Evolutionary conservation across 2,329 filamentous ascomycete species (phyloP), one percentile per base, ranked within the genome.

Genomic region (Pyricularia pennisetigena): DNA sequence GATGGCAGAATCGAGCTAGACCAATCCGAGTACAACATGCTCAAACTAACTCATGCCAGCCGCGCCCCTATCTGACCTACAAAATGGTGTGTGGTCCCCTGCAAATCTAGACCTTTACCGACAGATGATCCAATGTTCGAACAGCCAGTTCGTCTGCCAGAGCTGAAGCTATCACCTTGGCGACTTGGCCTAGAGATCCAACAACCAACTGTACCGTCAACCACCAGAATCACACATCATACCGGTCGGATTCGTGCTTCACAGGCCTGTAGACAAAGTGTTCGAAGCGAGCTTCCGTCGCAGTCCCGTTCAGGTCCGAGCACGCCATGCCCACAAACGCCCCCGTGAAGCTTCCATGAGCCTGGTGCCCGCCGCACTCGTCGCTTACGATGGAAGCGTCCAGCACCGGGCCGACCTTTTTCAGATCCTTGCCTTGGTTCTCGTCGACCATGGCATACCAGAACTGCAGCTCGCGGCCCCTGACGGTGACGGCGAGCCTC

Each of bases 271-370:
- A 87, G 0, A 78, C 70, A 68, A 86, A 84, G 62, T 83, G 81
- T 68, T 85, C 83, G 74, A 86, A 86, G 4, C 70, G 76, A 0
- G 85, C 84, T 67, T 76, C 74, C 67, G 75, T 70, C 9, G 77
- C 82, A 20, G 79, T 80, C 2, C 85, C 85, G 68, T 87, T 86
- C 61, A 86, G 68, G 74, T 87, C 85, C 3, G 83, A 86, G 59
- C 82, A 83, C 0, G 85, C 84, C 70, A 87, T 75, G 0, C 85
- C 85, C 0, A 86, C 82, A 77, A 87, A 87, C 0, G 86, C 85
- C 0, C 86, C 86, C 0, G 86, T 89, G 70, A 89, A 89, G 74
- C 86, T 89, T 1, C 86, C 86, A 70, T 88, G 85, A 2, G 78
- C 81, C 70, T 83, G 81, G 70, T 88, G 86, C 0, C 86, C 86